phyloP scores from a whole-genome alignment of 306 rosid genomes.

The Sindora glabra region DNA sequence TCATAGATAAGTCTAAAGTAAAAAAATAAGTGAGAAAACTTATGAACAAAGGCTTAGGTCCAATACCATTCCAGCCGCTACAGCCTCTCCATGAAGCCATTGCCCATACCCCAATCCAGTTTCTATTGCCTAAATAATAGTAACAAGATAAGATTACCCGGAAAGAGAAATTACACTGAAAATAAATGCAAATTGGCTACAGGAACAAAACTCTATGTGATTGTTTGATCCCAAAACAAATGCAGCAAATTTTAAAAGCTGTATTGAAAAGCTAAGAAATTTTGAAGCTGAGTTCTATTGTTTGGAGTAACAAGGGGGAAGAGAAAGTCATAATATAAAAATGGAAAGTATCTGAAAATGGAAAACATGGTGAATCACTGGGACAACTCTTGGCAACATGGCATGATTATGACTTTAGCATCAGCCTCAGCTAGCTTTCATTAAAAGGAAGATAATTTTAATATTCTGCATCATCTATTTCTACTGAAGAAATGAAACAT shows the following conservation, averaged over 20 bases:
- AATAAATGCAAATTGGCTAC: constrained; percentile 1
- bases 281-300: neutral
- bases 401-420: neutral
- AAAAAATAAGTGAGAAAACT: neutral
- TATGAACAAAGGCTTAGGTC: neutral
- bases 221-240: neutral
- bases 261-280: neutral
- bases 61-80: constrained; percentile 89
- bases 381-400: neutral
- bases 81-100: constrained; percentile 99
- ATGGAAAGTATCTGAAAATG: too few species aligned
- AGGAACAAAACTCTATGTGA: neutral
- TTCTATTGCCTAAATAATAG: constrained; percentile 72
- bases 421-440: neutral
- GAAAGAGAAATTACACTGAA: neutral
- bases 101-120: constrained; percentile 79
- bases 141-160: constrained; percentile 6
- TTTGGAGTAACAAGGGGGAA: too few species aligned
- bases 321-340: too few species aligned
- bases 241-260: neutral
- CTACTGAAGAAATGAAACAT: neutral
- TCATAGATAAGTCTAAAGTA: neutral
- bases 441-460: neutral
- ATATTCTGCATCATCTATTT: neutral
- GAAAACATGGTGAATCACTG: too few species aligned